Evolutionary conservation across 2,329 filamentous ascomycete genomes (phyloP).

Genomic region (Canariomyces notabilis): DNA sequence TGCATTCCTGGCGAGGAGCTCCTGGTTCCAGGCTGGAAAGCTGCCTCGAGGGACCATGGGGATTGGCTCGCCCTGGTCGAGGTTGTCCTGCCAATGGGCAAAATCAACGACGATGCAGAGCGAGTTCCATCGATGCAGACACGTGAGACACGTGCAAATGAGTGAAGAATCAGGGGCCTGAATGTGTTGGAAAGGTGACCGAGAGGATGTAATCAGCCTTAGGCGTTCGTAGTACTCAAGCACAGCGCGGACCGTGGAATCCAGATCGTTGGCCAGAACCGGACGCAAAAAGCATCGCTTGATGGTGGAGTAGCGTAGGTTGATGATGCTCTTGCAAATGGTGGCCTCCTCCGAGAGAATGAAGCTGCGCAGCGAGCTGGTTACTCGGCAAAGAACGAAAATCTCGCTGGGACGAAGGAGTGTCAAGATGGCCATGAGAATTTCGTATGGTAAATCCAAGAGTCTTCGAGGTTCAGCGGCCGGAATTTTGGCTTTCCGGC

Average conservation of each 20-base stretch:
- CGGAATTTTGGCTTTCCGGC: slow-evolving; percentile 33
- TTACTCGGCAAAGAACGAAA: slow-evolving; percentile 40
- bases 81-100: slow-evolving; percentile 48
- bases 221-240: slow-evolving; percentile 40
- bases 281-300: slow-evolving; percentile 48
- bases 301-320: slow-evolving; percentile 45
- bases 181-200: slow-evolving; percentile 41
- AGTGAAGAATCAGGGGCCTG: slow-evolving; percentile 38
- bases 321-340: slow-evolving; percentile 41
- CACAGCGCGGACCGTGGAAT: slow-evolving; percentile 33
- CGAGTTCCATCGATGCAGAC: slow-evolving; percentile 52
- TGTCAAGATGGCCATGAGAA: slow-evolving; percentile 44
- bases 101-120: slow-evolving; percentile 52
- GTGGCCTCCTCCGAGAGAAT: slow-evolving; percentile 38
- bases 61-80: slow-evolving; percentile 48
- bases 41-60: slow-evolving; percentile 46
- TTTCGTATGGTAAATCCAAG: slow-evolving; percentile 47
- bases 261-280: slow-evolving; percentile 37
- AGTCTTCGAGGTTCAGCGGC: slow-evolving; percentile 31
- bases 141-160: slow-evolving; percentile 55
- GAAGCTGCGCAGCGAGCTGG: slow-evolving; percentile 37
- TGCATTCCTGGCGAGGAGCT: slow-evolving; percentile 40
- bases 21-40: slow-evolving; percentile 44
- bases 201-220: slow-evolving; percentile 24
- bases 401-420: slow-evolving; percentile 47